Base-by-base conservation (phyloP, 2,329 filamentous ascomycete species). In the Diaporthe caulivora region DNA sequence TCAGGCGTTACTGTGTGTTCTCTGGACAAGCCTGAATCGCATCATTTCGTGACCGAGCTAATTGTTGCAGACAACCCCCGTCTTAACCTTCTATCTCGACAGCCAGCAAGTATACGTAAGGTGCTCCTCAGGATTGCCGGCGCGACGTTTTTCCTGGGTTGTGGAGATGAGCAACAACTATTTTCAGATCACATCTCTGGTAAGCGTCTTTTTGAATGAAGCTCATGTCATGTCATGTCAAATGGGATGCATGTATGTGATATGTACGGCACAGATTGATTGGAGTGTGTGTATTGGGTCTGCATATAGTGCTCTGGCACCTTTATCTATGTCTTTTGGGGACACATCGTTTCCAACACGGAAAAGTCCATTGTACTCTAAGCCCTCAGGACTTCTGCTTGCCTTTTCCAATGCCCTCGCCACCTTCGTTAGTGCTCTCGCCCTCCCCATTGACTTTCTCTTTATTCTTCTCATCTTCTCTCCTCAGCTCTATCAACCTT, bases 401-500 rank as follows among this genome's bases (percentile, higher is more conserved):
- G 44, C 18, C 44, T 31, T 51, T 18, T 1, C 18, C 21, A 3
- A 3, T 10, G 13, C 26, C 60, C 21, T 13, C 44, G 7, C 8
- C 3, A 13, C 1, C 17, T 31, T 18, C 40, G 34, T 18, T 15
- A n/a, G n/a, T n/a, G 31, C 11, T 17, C 21, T 57, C 5, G 15
- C n/a, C 60, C 21, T 72, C 51, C 26, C 26, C 11, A n/a, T 4
- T n/a, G 24, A 26, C 26, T 5, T 21, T 11, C 44, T 74, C 55
- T 11, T 69, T 60, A n/a, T 65, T 67, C 53, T 65, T 62, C 70
- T 71, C 70, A 31, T 70, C 70, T 60, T 76, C 79, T 78, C 78
- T 80, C 70, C 78, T 79, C 69, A 72, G 77, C 62, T 82, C 78
- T 26, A 85, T 74, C 18, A 84, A 70, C 57, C 83, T 80, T 21